Conservation (phyloP, 225 moss, liverwort and hornwort species). For the Polytrichum formosum region DNA sequence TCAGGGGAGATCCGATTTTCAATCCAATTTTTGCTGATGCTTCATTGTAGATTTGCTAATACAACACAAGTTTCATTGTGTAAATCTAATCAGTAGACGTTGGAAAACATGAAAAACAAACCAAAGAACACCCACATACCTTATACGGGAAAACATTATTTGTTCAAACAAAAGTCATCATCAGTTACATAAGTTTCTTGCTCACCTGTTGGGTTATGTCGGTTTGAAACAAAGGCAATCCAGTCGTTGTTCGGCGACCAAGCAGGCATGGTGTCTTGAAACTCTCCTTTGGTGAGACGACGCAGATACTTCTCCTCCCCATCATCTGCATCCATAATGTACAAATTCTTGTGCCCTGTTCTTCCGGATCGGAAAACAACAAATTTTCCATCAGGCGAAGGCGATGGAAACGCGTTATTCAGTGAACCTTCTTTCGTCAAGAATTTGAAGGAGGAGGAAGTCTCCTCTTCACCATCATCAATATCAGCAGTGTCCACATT, state of each 20-base stretch:
- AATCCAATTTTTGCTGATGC: too few species aligned
- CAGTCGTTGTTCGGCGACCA: slow-evolving; percentile 87
- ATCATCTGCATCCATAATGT: slow-evolving; percentile 71
- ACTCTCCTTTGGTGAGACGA: slow-evolving; percentile 65
- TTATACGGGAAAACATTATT: too few species aligned
- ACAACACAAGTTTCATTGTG: too few species aligned
- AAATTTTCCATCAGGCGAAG: slow-evolving; percentile 80
- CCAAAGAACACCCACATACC: too few species aligned
- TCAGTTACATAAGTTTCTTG: too few species aligned
- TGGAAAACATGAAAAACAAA: too few species aligned
- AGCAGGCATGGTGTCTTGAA: slow-evolving; percentile 58
- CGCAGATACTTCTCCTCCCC: slow-evolving; percentile 66
- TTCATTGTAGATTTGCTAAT: too few species aligned
- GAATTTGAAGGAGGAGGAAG: slow-evolving; percentile 14
- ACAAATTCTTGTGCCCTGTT: slow-evolving; percentile 70
- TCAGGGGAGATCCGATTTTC: too few species aligned
- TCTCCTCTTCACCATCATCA: slow-evolving; percentile 27
- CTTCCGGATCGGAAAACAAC: slow-evolving; percentile 79
- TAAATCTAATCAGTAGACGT: too few species aligned
- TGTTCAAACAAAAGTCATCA: too few species aligned
- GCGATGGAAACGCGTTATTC: slow-evolving; percentile 75
- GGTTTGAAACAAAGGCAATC: slow-evolving; percentile 74
- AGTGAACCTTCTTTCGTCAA: slow-evolving; percentile 46
- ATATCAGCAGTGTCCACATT: slow-evolving; percentile 42
- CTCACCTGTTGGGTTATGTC: slow-evolving; percentile 44